Conservation (phyloP, 2,329 filamentous ascomycete species). For the Penicillium glabrum region DNA sequence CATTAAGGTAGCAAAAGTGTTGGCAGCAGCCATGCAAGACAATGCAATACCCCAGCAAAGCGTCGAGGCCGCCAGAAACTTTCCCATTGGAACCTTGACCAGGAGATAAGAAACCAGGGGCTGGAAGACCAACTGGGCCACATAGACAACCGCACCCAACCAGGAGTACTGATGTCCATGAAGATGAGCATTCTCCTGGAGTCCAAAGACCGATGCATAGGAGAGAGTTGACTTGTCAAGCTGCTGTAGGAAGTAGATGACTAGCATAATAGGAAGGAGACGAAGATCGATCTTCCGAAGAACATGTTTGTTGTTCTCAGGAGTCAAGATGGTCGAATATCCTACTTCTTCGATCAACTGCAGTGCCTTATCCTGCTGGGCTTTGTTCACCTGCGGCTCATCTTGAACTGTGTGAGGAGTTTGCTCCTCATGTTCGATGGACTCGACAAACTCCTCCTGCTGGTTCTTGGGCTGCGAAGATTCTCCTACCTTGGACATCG, state of each 20-base stretch:
- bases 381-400: conserved; percentile 15
- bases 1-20: conserved; percentile 52
- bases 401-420: background rate
- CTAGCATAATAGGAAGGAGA: conserved; percentile 57
- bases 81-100: conserved; percentile 61
- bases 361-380: conserved; percentile 47
- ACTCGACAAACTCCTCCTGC: conserved; percentile 30
- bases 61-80: conserved; percentile 56
- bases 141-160: conserved; percentile 54
- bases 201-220: conserved; percentile 64
- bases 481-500: conserved; percentile 21
- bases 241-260: conserved; percentile 63
- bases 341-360: conserved; percentile 50
- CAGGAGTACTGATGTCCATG: conserved; percentile 57
- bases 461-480: conserved; percentile 12
- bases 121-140: conserved; percentile 56
- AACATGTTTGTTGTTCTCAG: conserved; percentile 54
- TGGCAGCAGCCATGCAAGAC: conserved; percentile 53
- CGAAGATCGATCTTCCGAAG: conserved; percentile 53
- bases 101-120: conserved; percentile 55
- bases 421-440: conserved; percentile 15
- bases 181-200: conserved; percentile 59
- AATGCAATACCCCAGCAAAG: conserved; percentile 55
- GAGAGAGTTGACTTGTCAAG: conserved; percentile 63
- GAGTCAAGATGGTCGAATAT: conserved; percentile 49